A percentile compares a stretch with the other conserved stretches of the same genome.
These are phyloP conservation scores for Rhizopogon roseolus DNA, from an alignment of 768 basidiomycete genomes.

Conservation along the genomic window DNA sequence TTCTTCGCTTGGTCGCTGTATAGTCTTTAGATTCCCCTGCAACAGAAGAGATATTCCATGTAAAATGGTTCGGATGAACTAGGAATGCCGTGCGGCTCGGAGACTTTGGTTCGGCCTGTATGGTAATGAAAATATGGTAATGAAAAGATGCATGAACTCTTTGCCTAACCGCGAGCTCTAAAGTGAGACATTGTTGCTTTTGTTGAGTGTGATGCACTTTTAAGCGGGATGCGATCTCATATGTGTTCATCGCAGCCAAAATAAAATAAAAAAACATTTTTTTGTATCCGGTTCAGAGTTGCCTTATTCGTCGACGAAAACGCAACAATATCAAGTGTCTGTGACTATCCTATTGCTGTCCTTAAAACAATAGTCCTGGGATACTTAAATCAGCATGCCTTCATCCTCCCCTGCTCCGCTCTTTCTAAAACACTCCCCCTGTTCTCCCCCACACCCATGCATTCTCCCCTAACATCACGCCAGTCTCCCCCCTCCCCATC, in stretches of 20 bases:
- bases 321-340: constrained; percentile 5
- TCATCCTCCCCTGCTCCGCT: constrained; percentile 9
- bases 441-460: background rate
- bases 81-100: no score
- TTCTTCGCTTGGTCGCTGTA: no score
- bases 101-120: no score
- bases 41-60: no score
- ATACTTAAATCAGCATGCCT: constrained; percentile 24
- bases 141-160: no score
- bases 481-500: constrained; percentile 5
- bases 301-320: background rate
- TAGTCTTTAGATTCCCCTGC: no score
- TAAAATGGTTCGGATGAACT: no score
- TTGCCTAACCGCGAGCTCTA: no score
- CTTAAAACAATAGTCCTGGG: constrained; percentile 27
- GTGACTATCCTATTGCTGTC: constrained; percentile 14
- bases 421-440: background rate
- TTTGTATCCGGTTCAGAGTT: background rate
- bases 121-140: no score
- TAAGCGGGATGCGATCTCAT: background rate
- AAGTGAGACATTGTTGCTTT: no score
- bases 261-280: background rate
- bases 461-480: background rate
- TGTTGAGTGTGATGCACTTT: no score
- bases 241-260: background rate